These are phyloP conservation scores for Ballota nigra DNA, from an alignment of 257 asterid genomes.

Conservation along the genomic window DNA sequence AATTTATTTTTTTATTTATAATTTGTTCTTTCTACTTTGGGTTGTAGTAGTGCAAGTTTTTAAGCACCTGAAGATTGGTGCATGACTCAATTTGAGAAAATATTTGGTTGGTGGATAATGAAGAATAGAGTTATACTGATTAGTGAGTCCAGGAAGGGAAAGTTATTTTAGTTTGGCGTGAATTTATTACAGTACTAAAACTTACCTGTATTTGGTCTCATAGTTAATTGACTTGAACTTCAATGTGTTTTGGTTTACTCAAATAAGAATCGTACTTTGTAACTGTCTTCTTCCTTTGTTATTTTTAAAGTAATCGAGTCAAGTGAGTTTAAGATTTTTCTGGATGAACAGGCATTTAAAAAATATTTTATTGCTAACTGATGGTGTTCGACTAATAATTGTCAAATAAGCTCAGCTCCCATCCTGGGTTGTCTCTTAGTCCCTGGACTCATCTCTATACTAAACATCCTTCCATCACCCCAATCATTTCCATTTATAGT, in stretches of 20 bases:
- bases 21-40: no score
- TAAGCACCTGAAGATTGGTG: no score
- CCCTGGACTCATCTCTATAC: slow-evolving; percentile 78
- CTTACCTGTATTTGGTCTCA: slow-evolving; percentile 8
- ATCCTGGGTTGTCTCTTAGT: slow-evolving; percentile 85
- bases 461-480: slow-evolving; percentile 81
- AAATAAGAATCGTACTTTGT: neutral
- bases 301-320: neutral
- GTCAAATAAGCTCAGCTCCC: slow-evolving; percentile 50
- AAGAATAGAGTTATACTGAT: neutral
- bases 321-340: neutral
- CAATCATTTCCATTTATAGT: slow-evolving; percentile 83
- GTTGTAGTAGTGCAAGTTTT: no score
- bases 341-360: neutral
- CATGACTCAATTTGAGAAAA: no score
- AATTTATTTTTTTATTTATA: no score
- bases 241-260: slow-evolving; percentile 7
- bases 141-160: neutral
- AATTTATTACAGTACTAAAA: slow-evolving; percentile 4
- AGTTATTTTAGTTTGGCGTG: neutral
- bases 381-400: neutral
- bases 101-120: slow-evolving; percentile 18
- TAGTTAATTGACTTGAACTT: slow-evolving; percentile 7
- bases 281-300: neutral
- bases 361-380: neutral